Evolutionary conservation across 2,329 filamentous ascomycete species (phyloP).

Genomic region (Fonsecaea multimorphosa): DNA sequence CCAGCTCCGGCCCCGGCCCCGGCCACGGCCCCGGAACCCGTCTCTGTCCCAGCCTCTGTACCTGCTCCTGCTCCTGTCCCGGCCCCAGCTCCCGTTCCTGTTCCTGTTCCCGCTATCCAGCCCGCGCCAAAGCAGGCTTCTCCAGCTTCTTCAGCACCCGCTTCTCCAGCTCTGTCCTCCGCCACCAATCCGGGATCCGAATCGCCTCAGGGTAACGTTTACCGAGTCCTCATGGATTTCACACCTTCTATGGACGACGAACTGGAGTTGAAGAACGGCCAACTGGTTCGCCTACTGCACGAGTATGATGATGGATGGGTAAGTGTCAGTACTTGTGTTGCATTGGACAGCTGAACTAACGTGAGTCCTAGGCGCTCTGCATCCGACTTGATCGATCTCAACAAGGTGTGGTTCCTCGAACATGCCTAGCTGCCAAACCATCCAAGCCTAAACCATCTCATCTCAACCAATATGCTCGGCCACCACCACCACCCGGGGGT

Average conservation of each 20-base stretch:
- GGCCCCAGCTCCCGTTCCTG: constrained; percentile 36
- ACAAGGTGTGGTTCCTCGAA: constrained; percentile 92
- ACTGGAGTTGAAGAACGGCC: constrained; percentile 77
- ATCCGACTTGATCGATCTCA: constrained; percentile 86
- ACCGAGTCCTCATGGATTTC: constrained; percentile 94
- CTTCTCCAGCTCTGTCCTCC: constrained; percentile 50
- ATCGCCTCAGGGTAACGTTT: constrained; percentile 69
- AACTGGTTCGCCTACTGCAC: constrained; percentile 86
- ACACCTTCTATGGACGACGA: constrained; percentile 92
- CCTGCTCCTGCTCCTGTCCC: constrained; percentile 33
- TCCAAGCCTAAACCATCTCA: constrained; percentile 78
- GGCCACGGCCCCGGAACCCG: constrained; percentile 70
- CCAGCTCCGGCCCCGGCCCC: constrained; percentile 65
- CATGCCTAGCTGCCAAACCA: constrained; percentile 88
- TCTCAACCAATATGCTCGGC: constrained; percentile 61
- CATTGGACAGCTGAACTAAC: constrained; percentile 45
- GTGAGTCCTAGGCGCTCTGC: constrained; percentile 76
- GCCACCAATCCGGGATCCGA: constrained; percentile 57
- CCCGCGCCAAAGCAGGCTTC: constrained; percentile 47
- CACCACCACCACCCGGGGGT: constrained; percentile 27
- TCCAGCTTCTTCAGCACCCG: constrained; percentile 60
- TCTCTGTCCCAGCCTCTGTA: constrained; percentile 60
- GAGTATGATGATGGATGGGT: constrained; percentile 99
- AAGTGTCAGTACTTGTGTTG: constrained; percentile 51
- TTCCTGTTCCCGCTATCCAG: constrained; percentile 3